Base-by-base conservation (phyloP, 1,139 yeast species). In the Suhomyces bribrorum region DNA sequence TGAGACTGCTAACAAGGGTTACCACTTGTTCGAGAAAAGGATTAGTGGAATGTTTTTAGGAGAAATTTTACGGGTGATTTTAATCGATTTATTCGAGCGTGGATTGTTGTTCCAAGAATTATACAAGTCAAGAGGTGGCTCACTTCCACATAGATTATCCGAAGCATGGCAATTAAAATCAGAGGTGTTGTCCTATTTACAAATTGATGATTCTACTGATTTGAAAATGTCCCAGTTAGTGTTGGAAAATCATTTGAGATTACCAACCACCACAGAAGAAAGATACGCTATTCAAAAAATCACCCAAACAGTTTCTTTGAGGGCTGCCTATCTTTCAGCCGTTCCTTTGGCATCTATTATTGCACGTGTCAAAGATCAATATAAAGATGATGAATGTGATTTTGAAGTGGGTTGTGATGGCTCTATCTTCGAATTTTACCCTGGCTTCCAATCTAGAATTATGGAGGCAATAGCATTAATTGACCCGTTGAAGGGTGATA, bases 321-420 rank as follows among this genome's bases (percentile, higher is more conserved):
- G 98, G 56, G 88, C 96, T 11, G 96, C 96, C 0, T 79, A 79
- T 50, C 74, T 90, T 40, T 79, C 96, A 3, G 90, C 96, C 14
- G 83, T 89, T 34, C 96, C 96, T 37, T 71, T 90, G 44, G 92
- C 96, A 16, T 96, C 95, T 3, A 75, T 90, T 38, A 59, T 69
- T 5, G 49, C 45, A 14, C 60, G 72, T 32, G 72, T 70, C 7
- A 62, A 67, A 34, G 67, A 57, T 14, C 73, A 66, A 41, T 69
- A 66, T 45, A 72, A 73, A 29, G 73, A 78, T 41, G 79, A 75
- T 47, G 78, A 77, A 46, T 78, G 73, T 44, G 86, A 80, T 51
- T 86, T 89, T 42, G 97, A 90, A 61, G 77, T 90, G 52, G 97
- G 97, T 37, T 89, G 90, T 44, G 97, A 90, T 60, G 98, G 98